Conservation (phyloP, 2,329 filamentous ascomycete genomes). For the Stachybotrys echinatus region DNA sequence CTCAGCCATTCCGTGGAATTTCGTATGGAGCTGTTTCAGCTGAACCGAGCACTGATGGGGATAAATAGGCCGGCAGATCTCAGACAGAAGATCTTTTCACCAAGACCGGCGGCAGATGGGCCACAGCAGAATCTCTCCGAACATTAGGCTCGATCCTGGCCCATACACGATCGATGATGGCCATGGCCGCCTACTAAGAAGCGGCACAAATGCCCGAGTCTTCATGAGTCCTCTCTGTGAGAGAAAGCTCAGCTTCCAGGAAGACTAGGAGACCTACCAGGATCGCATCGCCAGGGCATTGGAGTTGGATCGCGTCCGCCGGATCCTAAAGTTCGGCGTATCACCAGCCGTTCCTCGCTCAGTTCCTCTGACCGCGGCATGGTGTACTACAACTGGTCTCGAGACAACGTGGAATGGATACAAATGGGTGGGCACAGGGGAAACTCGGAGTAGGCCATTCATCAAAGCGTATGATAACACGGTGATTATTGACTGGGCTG, state of each 20-base stretch:
- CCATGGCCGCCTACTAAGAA: conserved; percentile 58
- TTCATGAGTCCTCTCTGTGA: conserved; percentile 46
- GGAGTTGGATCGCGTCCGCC: conserved; percentile 65
- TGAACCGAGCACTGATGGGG: conserved; percentile 4
- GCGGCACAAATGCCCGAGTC: conserved; percentile 68
- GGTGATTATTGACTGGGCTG: not conserved
- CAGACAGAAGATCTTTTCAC: not conserved
- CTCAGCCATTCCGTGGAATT: conserved; percentile 6
- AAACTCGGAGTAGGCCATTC: not conserved
- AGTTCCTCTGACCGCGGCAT: not conserved
- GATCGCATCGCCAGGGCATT: conserved; percentile 74
- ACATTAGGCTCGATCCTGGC: conserved; percentile 63
- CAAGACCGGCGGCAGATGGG: conserved; percentile 47
- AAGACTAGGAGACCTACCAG: conserved; percentile 65
- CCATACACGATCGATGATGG: conserved; percentile 54
- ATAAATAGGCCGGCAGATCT: not conserved
- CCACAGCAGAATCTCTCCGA: conserved; percentile 67
- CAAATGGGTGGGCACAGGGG: conserved; percentile 14
- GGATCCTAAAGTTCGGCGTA: conserved; percentile 54
- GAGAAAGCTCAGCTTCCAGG: conserved; percentile 37
- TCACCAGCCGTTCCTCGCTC: conserved; percentile 4
- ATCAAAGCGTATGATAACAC: not conserved
- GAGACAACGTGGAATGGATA: conserved; percentile 19
- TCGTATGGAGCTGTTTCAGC: not conserved
- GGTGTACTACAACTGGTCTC: conserved; percentile 1